Conservation (phyloP, 805 yeast species). For the Zygoascus flipseniorum region DNA sequence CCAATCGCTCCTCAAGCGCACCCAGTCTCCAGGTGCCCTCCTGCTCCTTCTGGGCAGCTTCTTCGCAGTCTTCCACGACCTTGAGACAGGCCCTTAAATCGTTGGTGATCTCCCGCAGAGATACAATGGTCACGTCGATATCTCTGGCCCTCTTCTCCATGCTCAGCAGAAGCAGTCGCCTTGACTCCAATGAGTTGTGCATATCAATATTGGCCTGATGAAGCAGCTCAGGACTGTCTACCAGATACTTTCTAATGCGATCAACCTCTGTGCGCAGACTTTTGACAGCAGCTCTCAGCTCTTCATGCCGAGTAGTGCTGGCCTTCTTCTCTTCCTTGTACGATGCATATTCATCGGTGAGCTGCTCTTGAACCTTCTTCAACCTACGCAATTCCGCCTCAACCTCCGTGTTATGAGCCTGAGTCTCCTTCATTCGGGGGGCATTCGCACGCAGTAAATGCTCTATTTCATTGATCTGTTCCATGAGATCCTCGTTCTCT, state of each 20-base stretch:
- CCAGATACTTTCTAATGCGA: conserved; percentile 49
- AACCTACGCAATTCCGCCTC: conserved; percentile 55
- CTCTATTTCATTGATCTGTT: conserved; percentile 31
- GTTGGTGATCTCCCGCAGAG: conserved; percentile 45
- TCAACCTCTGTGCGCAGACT: conserved; percentile 54
- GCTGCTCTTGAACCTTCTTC: conserved; percentile 52
- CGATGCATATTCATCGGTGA: conserved; percentile 51
- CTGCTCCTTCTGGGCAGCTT: conserved; percentile 39
- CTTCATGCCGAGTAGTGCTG: conserved; percentile 51
- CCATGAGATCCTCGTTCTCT: conserved; percentile 32
- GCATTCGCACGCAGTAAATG: conserved; percentile 23
- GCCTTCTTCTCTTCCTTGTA: conserved; percentile 58
- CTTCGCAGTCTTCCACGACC: conserved; percentile 42
- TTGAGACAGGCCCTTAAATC: conserved; percentile 36
- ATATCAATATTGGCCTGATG: conserved; percentile 46
- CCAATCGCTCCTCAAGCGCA: conserved; percentile 35
- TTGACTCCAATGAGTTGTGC: conserved; percentile 35
- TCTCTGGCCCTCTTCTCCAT: conserved; percentile 44
- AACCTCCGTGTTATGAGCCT: conserved; percentile 43
- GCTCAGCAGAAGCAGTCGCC: conserved; percentile 31
- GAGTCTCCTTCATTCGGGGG: conserved; percentile 29
- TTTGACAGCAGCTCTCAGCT: conserved; percentile 45
- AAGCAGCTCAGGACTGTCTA: conserved; percentile 51
- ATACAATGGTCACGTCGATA: conserved; percentile 45
- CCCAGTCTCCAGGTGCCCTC: conserved; percentile 32